Conservation (phyloP, 2,329 filamentous ascomycete genomes). For the Phoma sp. region DNA sequence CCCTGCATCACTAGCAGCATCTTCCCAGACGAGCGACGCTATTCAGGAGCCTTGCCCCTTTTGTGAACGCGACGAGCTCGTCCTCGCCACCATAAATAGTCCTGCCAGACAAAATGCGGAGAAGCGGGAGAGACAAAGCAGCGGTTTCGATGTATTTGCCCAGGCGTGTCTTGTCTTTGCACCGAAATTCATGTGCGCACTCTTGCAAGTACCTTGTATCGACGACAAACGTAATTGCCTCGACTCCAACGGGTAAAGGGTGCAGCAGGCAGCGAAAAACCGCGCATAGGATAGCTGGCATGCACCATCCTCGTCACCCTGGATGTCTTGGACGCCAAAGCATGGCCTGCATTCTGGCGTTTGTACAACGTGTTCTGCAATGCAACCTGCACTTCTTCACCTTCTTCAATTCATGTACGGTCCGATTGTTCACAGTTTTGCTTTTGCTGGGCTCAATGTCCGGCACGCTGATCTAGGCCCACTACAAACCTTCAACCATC, state of each 20-base stretch:
- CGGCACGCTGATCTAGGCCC: constrained; percentile 14
- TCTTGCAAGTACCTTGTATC: not conserved
- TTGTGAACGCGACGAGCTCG: constrained; percentile 29
- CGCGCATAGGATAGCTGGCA: constrained; percentile 9
- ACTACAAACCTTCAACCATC: constrained; percentile 3
- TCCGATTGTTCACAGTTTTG: constrained; percentile 14
- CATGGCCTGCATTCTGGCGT: constrained; percentile 12
- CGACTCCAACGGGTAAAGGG: constrained; percentile 1
- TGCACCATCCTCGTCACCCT: constrained; percentile 19
- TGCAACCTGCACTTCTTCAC: constrained; percentile 14
- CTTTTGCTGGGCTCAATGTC: constrained; percentile 16
- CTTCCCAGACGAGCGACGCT: constrained; percentile 23
- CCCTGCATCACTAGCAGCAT: constrained; percentile 37
- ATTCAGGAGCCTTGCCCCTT: constrained; percentile 28
- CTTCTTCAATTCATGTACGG: constrained; percentile 8
- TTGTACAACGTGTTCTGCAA: constrained; percentile 19
- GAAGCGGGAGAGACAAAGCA: constrained; percentile 37
- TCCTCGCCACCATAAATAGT: constrained; percentile 47
- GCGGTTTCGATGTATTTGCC: constrained; percentile 12
- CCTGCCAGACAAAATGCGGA: constrained; percentile 45
- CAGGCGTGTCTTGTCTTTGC: not conserved
- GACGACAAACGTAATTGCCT: not conserved
- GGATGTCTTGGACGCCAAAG: constrained; percentile 23
- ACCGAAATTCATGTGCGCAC: not conserved
- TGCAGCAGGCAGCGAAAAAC: constrained; percentile 18